Percentiles rank a stretch among this genome's conserved stretches.
Evolutionary conservation across 2,329 filamentous ascomycete species (phyloP).

Genomic region (Pyrenophora seminiperda): DNA sequence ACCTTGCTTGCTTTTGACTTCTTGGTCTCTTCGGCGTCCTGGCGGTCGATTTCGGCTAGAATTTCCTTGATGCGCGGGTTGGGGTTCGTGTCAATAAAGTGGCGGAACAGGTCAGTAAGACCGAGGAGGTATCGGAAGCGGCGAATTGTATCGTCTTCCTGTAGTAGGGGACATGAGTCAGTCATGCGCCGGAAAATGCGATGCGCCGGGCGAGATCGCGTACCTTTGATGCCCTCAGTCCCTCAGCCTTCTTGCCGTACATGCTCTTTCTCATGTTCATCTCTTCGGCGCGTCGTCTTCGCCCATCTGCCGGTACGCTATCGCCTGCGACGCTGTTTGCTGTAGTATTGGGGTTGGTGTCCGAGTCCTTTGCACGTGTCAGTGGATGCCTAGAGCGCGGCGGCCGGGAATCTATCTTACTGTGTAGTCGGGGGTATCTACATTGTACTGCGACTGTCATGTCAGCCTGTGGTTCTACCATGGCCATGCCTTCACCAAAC

Average conservation of each 20-base stretch:
- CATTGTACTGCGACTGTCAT: slow-evolving; percentile 50
- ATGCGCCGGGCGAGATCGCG: slow-evolving; percentile 19
- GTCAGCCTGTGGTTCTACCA: slow-evolving; percentile 31
- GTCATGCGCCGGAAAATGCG: neutral
- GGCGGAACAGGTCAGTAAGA: slow-evolving; percentile 93
- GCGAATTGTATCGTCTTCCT: slow-evolving; percentile 95
- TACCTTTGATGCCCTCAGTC: slow-evolving; percentile 90
- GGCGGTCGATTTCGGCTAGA: slow-evolving; percentile 91
- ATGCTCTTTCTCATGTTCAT: slow-evolving; percentile 90
- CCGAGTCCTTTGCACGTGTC: slow-evolving; percentile 60
- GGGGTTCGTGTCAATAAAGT: slow-evolving; percentile 98
- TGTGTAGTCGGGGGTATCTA: slow-evolving; percentile 68
- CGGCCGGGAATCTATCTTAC: slow-evolving; percentile 40
- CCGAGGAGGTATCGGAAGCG: slow-evolving; percentile 94
- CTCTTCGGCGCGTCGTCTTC: slow-evolving; percentile 83
- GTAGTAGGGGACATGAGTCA: slow-evolving; percentile 13
- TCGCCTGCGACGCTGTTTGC: slow-evolving; percentile 89
- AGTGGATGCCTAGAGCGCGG: slow-evolving; percentile 17
- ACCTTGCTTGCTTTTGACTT: slow-evolving; percentile 74
- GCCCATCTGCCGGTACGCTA: slow-evolving; percentile 67
- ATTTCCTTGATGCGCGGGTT: slow-evolving; percentile 94
- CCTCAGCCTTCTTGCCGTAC: slow-evolving; percentile 92
- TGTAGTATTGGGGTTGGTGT: slow-evolving; percentile 69
- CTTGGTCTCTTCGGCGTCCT: slow-evolving; percentile 75
- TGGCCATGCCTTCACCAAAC: slow-evolving; percentile 6